Conservation (phyloP, 257 asterid genomes). For the Lantana camara region DNA sequence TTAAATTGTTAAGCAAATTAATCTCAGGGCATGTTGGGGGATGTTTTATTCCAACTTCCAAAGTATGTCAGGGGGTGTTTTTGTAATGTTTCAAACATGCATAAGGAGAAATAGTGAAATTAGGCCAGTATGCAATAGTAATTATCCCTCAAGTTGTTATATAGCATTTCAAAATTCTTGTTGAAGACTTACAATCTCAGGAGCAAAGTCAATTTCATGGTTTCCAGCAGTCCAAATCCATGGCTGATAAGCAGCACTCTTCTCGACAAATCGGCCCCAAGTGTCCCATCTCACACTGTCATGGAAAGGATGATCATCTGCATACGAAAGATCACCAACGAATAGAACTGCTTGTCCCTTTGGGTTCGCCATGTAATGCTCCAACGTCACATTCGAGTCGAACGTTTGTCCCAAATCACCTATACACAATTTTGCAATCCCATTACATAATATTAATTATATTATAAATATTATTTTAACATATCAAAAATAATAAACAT, state of each 20-base stretch:
- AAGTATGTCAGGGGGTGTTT: no score
- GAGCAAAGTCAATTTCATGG: conserved; percentile 54
- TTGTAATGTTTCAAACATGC: no score
- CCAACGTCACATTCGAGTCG: conserved; percentile 47
- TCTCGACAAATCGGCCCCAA: conserved; percentile 49
- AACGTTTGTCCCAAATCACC: conserved; percentile 62
- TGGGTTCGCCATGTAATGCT: conserved; percentile 43
- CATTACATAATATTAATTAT: no score
- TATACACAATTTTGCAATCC: conserved; percentile 14
- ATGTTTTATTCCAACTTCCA: no score
- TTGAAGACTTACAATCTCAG: conserved; percentile 44
- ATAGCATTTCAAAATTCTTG: not conserved
- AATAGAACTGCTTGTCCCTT: conserved; percentile 47
- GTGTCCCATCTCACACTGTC: conserved; percentile 51
- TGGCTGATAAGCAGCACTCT: conserved; percentile 49
- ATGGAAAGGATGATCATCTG: conserved; percentile 45
- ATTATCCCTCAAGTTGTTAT: no score
- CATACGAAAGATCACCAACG: conserved; percentile 55
- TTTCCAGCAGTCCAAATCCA: conserved; percentile 61
- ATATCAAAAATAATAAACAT: no score
- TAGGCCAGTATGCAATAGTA: no score
- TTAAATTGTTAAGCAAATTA: no score
- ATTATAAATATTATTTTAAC: no score
- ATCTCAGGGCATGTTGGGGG: no score
- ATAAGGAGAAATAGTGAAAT: no score